Evolutionary conservation across 768 basidiomycete species (phyloP).

Genomic region (Obba rivulosa): DNA sequence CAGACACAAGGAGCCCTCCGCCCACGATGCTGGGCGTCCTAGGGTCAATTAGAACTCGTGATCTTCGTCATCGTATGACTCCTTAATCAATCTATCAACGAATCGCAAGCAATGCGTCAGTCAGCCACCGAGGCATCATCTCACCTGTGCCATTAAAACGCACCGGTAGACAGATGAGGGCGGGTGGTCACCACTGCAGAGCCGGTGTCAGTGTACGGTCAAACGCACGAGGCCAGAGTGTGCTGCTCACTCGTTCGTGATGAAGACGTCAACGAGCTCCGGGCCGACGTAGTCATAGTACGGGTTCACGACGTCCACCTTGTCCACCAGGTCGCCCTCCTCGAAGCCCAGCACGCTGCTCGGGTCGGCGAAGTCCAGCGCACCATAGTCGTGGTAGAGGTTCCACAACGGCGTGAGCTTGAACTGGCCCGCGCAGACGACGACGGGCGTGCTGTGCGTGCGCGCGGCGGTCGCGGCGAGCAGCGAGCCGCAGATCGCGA

Average conservation of each 20-base stretch:
- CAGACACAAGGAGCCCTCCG: too few relatives aligned
- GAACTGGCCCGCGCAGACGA: constrained; percentile 93
- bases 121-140: neutral
- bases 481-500: constrained; percentile 81
- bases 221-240: neutral
- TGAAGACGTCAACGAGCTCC: constrained; percentile 87
- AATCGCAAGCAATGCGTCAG: constrained; percentile 6
- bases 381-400: constrained; percentile 79
- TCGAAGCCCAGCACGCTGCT: constrained; percentile 68
- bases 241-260: constrained; percentile 88
- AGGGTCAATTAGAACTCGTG: constrained; percentile 52
- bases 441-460: constrained; percentile 86
- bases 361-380: constrained; percentile 72
- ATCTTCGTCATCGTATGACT: constrained; percentile 94
- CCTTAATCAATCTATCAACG: constrained; percentile 68
- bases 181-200: constrained; percentile 84
- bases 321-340: constrained; percentile 74
- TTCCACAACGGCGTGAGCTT: constrained; percentile 93
- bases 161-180: constrained; percentile 89
- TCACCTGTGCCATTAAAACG: constrained; percentile 14
- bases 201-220: constrained; percentile 4
- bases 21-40: too few relatives aligned
- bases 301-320: constrained; percentile 92
- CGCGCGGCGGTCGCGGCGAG: constrained; percentile 83
- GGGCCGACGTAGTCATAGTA: constrained; percentile 95